Conservation (phyloP, 2,329 filamentous ascomycete species). For the Trichoderma lentiforme region DNA sequence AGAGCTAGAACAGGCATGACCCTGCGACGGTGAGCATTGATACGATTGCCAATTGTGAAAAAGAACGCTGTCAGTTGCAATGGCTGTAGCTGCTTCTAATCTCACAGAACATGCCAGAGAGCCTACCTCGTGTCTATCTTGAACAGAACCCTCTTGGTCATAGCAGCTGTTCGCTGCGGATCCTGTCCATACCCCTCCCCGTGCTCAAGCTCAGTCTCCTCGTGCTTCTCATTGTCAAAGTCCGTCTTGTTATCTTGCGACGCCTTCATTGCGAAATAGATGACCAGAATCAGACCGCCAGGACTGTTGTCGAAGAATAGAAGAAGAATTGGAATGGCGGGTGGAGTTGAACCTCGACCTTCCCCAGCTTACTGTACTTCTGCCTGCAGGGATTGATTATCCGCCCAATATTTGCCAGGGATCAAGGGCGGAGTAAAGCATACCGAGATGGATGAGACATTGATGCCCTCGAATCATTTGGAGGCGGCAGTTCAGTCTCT, state of each 20-base stretch:
- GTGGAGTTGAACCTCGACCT: background rate
- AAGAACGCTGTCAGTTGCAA: background rate
- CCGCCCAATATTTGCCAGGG: background rate
- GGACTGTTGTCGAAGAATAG: background rate
- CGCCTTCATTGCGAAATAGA: background rate
- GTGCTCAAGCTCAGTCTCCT: conserved; percentile 22
- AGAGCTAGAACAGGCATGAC: conserved; percentile 62
- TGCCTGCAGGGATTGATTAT: background rate
- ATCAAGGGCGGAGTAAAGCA: background rate
- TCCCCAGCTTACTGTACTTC: background rate
- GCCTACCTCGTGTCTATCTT: conserved; percentile 30
- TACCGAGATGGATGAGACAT: background rate
- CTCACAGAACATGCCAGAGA: background rate
- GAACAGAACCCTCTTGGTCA: conserved; percentile 28
- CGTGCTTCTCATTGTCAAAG: conserved; percentile 23
- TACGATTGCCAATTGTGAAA: background rate
- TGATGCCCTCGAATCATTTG: background rate
- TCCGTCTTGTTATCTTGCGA: conserved; percentile 22
- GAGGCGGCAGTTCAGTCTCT: background rate
- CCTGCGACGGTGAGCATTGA: conserved; percentile 33
- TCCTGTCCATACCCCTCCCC: conserved; percentile 21
- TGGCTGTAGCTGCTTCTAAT: background rate
- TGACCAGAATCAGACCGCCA: background rate
- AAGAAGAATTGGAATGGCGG: background rate
- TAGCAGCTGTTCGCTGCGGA: conserved; percentile 3